Base-by-base conservation (phyloP, 164 flowering plant genomes). In the Dillenia turbinata region DNA sequence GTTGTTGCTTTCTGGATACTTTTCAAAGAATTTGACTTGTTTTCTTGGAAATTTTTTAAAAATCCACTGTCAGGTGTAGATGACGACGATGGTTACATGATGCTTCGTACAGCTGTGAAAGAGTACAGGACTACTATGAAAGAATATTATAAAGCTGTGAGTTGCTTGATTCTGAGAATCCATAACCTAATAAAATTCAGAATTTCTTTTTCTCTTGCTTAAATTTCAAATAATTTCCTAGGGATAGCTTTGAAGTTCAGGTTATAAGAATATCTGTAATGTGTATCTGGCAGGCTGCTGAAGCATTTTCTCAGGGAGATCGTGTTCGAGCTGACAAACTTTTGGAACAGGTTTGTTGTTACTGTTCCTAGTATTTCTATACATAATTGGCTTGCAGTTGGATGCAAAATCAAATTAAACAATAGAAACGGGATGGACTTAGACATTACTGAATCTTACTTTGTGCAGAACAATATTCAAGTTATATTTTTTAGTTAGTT, bases 81-180 rank as follows among this genome's bases (percentile, higher is more conserved):
- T 19, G 75, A 69, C 55, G 84, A 78, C 19, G 78, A 76, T 58
- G 65, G 62, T 54, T 83, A 75, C 66, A 66, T 77, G 16, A 67
- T 54, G 62, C 80, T 82, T 66, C 86, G 84, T 10, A 66, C 60
- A 70, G 80, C 79, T 70, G 80, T 72, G 56, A 78, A 63, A 79
- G 86, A 85, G 66, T 69, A 86, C 61, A 70, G 85, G 76, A 45
- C 10, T 51, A 73, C 76, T 19, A 86, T 81, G 90, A 83, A 75
- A 65, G 83, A 77, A 67, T 90, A 90, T 59, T 85, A 74, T 54
- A 73, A 69, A 79, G 79, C 91, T 58, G 97, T 86, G 75, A 56
- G 88, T 77, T 2, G n/a, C 60, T 19, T 19, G 22, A 19, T 19
- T 19, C 22, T 19, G 22, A 19, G 22, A 19, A 1, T 19, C 22